Base-by-base conservation (phyloP, 139 green algal genomes). In the Chlorella sp. region DNA sequence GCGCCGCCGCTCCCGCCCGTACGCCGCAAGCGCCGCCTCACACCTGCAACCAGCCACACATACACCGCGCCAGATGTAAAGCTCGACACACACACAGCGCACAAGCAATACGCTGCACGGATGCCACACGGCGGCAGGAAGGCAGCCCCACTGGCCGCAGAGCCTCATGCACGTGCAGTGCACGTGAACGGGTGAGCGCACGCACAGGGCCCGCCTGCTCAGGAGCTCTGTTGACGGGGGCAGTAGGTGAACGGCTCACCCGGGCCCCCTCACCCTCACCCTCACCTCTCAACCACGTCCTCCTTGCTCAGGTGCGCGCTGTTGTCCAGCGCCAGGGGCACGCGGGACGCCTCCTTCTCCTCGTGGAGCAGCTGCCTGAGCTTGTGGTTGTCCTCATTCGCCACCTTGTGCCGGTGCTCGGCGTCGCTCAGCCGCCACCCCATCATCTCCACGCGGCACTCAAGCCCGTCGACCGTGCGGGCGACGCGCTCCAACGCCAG, bases 1-100 rank as follows among this genome's bases (percentile, higher is more conserved):
- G 27, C 94, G 85, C 62, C 80, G 62, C 31, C 94, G 82, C 69
- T 91, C 76, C 49, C 87, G 81, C 50, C 95, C 88, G 76, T 96
- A 91, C 67, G 96, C 93, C 2, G 72, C 80, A 10, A 92, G 82
- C 24, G 64, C 74, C 1, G 81, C 78, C 77, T 92, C 87, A n/a
- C n/a, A n/a, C n/a, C n/a, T n/a, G n/a, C n/a, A n/a, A n/a, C n/a
- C n/a, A n/a, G n/a, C n/a, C n/a, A n/a, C n/a, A n/a, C n/a, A n/a
- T n/a, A n/a, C n/a, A n/a, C n/a, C n/a, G n/a, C n/a, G n/a, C n/a
- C n/a, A n/a, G n/a, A n/a, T n/a, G n/a, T n/a, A n/a, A n/a, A n/a
- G n/a, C n/a, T n/a, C n/a, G n/a, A n/a, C n/a, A n/a, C n/a, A n/a
- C n/a, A n/a, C n/a, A n/a, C n/a, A n/a, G n/a, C n/a, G n/a, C n/a